Conservation (phyloP, 2,329 filamentous ascomycete genomes). For the Talaromyces sp. region DNA sequence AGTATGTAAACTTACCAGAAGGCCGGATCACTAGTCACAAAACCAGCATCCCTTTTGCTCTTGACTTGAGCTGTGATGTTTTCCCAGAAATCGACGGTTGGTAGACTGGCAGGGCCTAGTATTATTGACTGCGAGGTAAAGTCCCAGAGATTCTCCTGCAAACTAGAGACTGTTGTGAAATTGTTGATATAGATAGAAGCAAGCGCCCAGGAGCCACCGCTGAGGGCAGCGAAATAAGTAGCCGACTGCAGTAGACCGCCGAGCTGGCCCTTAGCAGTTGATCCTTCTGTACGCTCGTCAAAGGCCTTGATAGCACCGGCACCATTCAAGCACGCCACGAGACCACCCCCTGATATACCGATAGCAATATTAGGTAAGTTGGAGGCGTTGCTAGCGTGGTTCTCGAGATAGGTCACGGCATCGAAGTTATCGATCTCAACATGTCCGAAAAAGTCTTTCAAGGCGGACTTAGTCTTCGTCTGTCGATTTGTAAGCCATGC, state of each 20-base stretch:
- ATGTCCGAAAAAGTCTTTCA: slow-evolving; percentile 64
- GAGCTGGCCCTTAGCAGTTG: slow-evolving; percentile 60
- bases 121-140: slow-evolving; percentile 53
- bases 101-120: slow-evolving; percentile 45
- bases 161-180: slow-evolving; percentile 60
- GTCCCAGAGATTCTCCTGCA: slow-evolving; percentile 56
- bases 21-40: slow-evolving; percentile 69
- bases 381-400: slow-evolving; percentile 48
- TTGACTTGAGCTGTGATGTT: slow-evolving; percentile 54
- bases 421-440: slow-evolving; percentile 72
- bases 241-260: slow-evolving; percentile 74
- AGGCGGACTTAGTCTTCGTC: slow-evolving; percentile 65
- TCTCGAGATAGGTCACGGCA: slow-evolving; percentile 61
- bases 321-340: slow-evolving; percentile 75
- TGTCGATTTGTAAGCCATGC: slow-evolving; percentile 68
- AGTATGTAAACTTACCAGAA: slow-evolving; percentile 53
- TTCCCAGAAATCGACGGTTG: slow-evolving; percentile 55
- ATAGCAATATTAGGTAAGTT: slow-evolving; percentile 65
- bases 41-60: slow-evolving; percentile 59
- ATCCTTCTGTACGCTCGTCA: slow-evolving; percentile 62
- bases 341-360: slow-evolving; percentile 76
- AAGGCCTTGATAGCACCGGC: slow-evolving; percentile 77
- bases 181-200: slow-evolving; percentile 75
- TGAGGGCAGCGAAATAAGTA: slow-evolving; percentile 75
- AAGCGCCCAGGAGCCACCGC: slow-evolving; percentile 80